Base-by-base conservation (phyloP, 441 rosid genomes). In the Jatropha podagrica region DNA sequence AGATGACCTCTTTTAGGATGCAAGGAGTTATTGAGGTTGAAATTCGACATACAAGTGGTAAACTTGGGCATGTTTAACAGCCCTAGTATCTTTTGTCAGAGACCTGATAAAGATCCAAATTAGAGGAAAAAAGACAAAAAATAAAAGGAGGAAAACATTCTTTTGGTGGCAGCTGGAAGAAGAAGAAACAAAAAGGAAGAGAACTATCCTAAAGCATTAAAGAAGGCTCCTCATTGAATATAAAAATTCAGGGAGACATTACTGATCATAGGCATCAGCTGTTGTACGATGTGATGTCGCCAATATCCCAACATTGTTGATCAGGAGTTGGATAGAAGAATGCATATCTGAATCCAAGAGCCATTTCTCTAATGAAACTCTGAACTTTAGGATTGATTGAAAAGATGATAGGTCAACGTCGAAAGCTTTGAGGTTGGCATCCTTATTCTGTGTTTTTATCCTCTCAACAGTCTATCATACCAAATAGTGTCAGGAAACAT, bases 231-330 rank as follows among this genome's bases (percentile, higher is more conserved):
- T 65, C 15, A 38, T 4, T 23, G 5, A 32, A 38, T 27, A 70
- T 41, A 73, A 52, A 26, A n/a, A 55, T 5, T 44, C 41, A n/a
- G 10, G 78, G 76, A 75, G 56, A 75, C 14, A 82, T 82, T 86
- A 95, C 98, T 83, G 78, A 78, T 95, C 99, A 79, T 86, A 88
- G 86, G 96, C 98, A 80, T 93, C 93, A 71, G 86, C 54, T 17
- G 96, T 89, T 15, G 83, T 72, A n/a, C 89, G 84, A 44, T 75
- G 74, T 11, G 96, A 85, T 56, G 90, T 86, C 81, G 99, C 96
- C 65, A 95, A 76, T 77, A 95, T 88, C 76, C 97, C 99, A 82
- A 97, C 96, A 79, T 95, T 91, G 83, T 95, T 95, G 54, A 93
- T 87, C 85, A 95, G 82, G 13, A 95, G 88, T 76, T 95, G 99